Conservation (phyloP, 306 rosid species). For the Fragaria ananassa region DNA sequence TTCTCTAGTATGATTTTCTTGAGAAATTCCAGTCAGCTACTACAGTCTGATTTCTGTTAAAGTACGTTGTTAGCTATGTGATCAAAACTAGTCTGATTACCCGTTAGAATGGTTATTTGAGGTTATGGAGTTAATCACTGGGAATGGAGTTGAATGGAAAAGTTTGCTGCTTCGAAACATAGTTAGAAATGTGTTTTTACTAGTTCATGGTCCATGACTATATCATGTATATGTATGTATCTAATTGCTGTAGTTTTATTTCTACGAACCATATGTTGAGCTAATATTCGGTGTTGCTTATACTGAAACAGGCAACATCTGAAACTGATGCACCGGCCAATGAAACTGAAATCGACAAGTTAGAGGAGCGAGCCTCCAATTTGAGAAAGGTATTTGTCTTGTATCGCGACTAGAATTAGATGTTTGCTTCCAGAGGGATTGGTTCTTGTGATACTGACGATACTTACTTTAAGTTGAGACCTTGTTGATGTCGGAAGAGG, state of each 20-base stretch:
- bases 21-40: background rate
- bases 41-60: background rate
- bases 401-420: background rate
- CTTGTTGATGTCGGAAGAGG: no score
- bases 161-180: background rate
- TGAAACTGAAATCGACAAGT: slow-evolving; percentile 66
- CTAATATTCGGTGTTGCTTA: slow-evolving; percentile 16
- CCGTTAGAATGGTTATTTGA: background rate
- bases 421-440: background rate
- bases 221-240: background rate
- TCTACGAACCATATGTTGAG: background rate
- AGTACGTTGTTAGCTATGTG: background rate
- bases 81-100: background rate
- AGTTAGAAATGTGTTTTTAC: background rate
- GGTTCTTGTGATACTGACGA: no score
- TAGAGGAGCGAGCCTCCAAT: slow-evolving; percentile 66
- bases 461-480: no score
- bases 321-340: slow-evolving; percentile 51
- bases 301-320: slow-evolving; percentile 52
- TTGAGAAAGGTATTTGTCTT: slow-evolving; percentile 53
- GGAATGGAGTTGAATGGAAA: background rate
- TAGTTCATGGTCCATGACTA: background rate
- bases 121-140: background rate
- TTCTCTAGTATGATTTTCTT: background rate
- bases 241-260: background rate